These are phyloP conservation scores for Colletotrichum plurivorum DNA, from an alignment of 2,329 filamentous ascomycete species.

Conservation along the genomic window DNA sequence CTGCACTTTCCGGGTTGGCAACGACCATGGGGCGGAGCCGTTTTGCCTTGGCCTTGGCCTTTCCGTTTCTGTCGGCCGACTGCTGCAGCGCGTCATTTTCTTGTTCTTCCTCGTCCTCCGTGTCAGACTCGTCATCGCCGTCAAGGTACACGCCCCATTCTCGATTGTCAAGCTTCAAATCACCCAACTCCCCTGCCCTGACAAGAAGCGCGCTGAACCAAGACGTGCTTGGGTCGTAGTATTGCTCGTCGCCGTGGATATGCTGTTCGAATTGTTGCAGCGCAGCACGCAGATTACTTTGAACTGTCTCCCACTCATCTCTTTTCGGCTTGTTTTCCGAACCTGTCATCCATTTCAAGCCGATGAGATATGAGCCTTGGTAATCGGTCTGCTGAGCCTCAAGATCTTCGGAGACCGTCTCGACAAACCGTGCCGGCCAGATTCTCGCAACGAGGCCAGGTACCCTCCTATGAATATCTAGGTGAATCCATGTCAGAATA, in stretches of 20 bases:
- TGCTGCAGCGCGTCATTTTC: conserved; percentile 28
- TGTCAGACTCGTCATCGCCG: conserved; percentile 59
- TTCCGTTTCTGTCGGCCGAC: conserved; percentile 25
- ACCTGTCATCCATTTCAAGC: conserved; percentile 58
- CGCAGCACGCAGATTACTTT: conserved; percentile 59
- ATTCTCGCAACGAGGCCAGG: conserved; percentile 68
- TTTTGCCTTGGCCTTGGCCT: conserved; percentile 40
- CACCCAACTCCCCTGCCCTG: conserved; percentile 54
- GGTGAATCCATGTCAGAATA: neutral
- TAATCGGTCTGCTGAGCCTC: conserved; percentile 60
- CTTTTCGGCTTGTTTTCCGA: conserved; percentile 46
- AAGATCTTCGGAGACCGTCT: conserved; percentile 43
- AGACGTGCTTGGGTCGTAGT: conserved; percentile 63
- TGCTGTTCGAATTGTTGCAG: conserved; percentile 64
- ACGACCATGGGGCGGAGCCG: conserved; percentile 26
- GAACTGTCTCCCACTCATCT: conserved; percentile 58
- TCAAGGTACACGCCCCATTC: conserved; percentile 65
- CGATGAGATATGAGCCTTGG: conserved; percentile 73
- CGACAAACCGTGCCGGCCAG: conserved; percentile 74
- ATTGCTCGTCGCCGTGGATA: conserved; percentile 60
- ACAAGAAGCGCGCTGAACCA: conserved; percentile 63
- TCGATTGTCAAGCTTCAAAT: conserved; percentile 61
- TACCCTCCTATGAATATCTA: conserved; percentile 69
- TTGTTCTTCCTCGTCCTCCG: conserved; percentile 49
- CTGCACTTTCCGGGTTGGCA: conserved; percentile 51